A percentile compares a stretch with the other conserved stretches of the same genome.
Conservation (phyloP, 2,329 filamentous ascomycete species). For the Venturia asperata region DNA sequence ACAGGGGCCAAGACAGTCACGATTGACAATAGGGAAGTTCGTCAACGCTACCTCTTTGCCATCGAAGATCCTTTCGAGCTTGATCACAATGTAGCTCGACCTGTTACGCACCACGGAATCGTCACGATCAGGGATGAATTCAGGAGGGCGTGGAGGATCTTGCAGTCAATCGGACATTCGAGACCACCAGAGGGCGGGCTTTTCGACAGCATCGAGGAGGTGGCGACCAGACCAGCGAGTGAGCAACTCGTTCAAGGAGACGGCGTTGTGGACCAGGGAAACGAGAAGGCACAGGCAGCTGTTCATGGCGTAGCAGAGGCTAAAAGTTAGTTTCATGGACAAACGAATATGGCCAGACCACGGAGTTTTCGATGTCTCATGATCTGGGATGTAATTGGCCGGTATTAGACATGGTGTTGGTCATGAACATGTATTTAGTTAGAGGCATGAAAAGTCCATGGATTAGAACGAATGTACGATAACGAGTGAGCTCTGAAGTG, state of each 20-base stretch:
- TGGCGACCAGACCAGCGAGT: not conserved
- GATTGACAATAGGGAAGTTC: conserved; percentile 56
- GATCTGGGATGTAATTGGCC: not conserved
- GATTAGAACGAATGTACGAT: not conserved
- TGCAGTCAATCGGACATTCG: conserved; percentile 37
- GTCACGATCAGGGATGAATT: conserved; percentile 80
- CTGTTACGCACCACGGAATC: conserved; percentile 76
- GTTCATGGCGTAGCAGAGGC: conserved; percentile 2
- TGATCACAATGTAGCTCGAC: conserved; percentile 81
- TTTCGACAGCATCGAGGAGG: conserved; percentile 30
- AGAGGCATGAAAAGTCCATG: not conserved
- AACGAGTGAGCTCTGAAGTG: not conserved
- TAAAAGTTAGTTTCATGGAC: not conserved
- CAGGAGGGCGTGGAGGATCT: conserved; percentile 67
- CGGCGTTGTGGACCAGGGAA: not conserved
- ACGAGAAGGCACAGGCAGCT: not conserved
- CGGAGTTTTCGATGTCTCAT: not conserved
- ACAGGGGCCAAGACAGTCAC: conserved; percentile 65
- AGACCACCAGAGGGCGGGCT: conserved; percentile 29
- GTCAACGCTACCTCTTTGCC: conserved; percentile 75
- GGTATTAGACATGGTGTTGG: not conserved
- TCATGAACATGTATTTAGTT: not conserved
- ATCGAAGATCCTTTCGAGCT: conserved; percentile 90
- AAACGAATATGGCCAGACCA: not conserved
- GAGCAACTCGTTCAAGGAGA: not conserved